Evolutionary conservation across 768 basidiomycete species (phyloP), one percentile per base, ranked within the genome.

Genomic region (Dictyophora rubrovolvata): DNA sequence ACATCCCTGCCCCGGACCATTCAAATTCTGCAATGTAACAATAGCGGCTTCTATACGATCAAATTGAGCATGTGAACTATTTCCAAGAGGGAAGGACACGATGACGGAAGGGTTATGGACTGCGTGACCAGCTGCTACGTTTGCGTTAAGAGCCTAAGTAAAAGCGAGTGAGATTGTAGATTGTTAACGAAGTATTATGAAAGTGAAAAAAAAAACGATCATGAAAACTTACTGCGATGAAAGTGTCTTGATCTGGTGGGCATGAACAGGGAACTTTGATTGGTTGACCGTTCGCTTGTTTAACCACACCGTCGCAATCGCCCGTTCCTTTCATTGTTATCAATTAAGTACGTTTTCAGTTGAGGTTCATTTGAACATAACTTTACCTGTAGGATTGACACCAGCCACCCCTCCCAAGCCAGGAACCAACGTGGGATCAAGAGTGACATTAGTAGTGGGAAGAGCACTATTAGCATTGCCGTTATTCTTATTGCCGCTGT

Each of bases 11-110:
- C 86, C 87, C 0, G 83, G 75, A 0, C 86, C 87, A 53, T 76
- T 73, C 48, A 89, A 68, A 68, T 89, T 89, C 72, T 89, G 87
- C 18, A 89, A 72, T 7, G 87, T 84, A 36, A 86, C 77, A 11
- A 82, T 65, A 7, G 81, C 77, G 23, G 85, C 77, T 50, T 80
- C 71, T 60, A 89, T 72, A 34, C 87, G 81, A 0, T 81, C 73
- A 49, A 78, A 69, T 65, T 81, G 74, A 52, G 81, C 79, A 8
- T 68, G 69, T 58, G 73, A 75, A 7, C 79, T 81, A 62, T 75
- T 71, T 63, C 81, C 84, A 1, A 77, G 77, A 1, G 86, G 87
- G 77, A 85, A 90, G 12, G 77, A 74, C 1, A 87, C 71, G 16
- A 67, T 56, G 54, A 87, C 73, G 1, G 72, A 66, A 8, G 86